Conservation (phyloP, 116 monocot genomes). For the Zostera marina region DNA sequence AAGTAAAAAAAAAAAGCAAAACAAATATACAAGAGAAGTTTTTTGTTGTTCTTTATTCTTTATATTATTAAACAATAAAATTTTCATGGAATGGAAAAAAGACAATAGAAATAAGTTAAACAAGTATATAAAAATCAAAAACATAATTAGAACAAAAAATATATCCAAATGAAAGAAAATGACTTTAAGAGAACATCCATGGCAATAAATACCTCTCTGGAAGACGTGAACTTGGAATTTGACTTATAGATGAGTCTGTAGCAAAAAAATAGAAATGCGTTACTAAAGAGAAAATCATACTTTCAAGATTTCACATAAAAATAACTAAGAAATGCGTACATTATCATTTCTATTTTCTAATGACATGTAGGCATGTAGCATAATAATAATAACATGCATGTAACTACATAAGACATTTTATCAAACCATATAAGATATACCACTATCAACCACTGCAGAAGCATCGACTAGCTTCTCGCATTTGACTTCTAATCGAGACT, state of each 20-base stretch:
- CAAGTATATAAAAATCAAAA: not conserved
- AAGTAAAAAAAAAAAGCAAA: no score
- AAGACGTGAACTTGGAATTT: slow-evolving; percentile 63
- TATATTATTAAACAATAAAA: no score
- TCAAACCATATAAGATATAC: slow-evolving; percentile 15
- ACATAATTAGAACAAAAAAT: not conserved
- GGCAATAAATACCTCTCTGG: slow-evolving; percentile 56
- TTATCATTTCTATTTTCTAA: no score
- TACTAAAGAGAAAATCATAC: not conserved
- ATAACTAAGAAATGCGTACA: no score
- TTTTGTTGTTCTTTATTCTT: no score
- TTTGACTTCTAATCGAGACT: slow-evolving; percentile 65
- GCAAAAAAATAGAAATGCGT: not conserved
- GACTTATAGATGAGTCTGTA: slow-evolving; percentile 61
- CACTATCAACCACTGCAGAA: slow-evolving; percentile 51
- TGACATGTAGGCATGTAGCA: no score
- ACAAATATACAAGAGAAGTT: no score
- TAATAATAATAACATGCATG: not conserved
- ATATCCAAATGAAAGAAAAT: not conserved
- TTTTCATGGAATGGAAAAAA: no score
- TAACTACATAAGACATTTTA: not conserved
- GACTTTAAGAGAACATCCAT: not conserved
- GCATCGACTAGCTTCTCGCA: slow-evolving; percentile 66
- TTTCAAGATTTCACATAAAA: no score
- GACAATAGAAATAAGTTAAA: no score